These are phyloP conservation scores for Pseudocercospora vitis DNA, from an alignment of 2,329 filamentous ascomycete genomes.

Conservation along the genomic window DNA sequence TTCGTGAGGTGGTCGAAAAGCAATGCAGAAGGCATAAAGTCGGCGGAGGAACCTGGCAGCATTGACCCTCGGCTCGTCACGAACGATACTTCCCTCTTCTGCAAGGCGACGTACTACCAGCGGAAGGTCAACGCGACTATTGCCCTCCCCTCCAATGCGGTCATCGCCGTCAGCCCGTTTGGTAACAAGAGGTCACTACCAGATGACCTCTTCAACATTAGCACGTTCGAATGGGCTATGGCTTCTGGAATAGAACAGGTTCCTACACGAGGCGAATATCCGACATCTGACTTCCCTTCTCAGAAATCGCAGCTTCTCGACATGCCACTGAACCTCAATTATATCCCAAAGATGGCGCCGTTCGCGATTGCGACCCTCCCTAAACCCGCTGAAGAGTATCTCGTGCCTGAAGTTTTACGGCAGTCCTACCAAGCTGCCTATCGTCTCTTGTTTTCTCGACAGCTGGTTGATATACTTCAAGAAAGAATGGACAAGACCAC, in stretches of 20 bases:
- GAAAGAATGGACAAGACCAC: slow-evolving; percentile 17
- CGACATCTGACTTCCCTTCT: slow-evolving; percentile 25
- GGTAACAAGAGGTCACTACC: slow-evolving; percentile 32
- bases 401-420: slow-evolving; percentile 38
- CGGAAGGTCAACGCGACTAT: slow-evolving; percentile 49
- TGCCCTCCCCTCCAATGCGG: slow-evolving; percentile 23
- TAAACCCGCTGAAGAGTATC: slow-evolving; percentile 35
- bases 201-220: slow-evolving; percentile 33
- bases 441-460: slow-evolving; percentile 44
- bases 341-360: slow-evolving; percentile 39
- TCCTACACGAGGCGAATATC: slow-evolving; percentile 22
- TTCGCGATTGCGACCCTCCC: slow-evolving; percentile 40
- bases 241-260: slow-evolving; percentile 25
- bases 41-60: background rate
- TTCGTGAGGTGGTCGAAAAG: slow-evolving; percentile 35
- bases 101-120: slow-evolving; percentile 48
- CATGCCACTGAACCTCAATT: slow-evolving; percentile 28
- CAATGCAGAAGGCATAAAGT: background rate
- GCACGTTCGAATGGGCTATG: slow-evolving; percentile 42
- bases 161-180: slow-evolving; percentile 23
- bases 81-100: slow-evolving; percentile 44
- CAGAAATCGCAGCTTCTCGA: slow-evolving; percentile 26
- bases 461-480: slow-evolving; percentile 37
- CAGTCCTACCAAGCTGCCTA: slow-evolving; percentile 45
- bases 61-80: slow-evolving; percentile 1